A percentile compares a stretch with the other conserved stretches of the same genome.
phyloP scores from a whole-genome alignment of 306 rosid species.

The Gleditsia sinensis region DNA sequence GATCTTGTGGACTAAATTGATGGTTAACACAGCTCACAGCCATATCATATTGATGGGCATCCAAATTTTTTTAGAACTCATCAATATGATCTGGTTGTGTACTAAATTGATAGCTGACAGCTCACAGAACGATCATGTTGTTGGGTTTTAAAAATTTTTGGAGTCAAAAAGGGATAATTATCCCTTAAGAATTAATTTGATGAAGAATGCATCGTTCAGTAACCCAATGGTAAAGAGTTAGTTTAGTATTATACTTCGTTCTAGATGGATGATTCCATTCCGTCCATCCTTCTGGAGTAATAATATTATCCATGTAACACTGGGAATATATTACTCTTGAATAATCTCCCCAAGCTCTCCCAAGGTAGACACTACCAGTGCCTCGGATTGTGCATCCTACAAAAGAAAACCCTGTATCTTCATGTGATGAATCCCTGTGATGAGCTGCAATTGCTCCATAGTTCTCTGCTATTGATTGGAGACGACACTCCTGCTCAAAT shows the following conservation, averaged over 20 bases:
- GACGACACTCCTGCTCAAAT: slow-evolving; percentile 60
- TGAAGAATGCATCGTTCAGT: no score
- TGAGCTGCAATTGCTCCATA: slow-evolving; percentile 95
- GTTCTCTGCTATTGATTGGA: slow-evolving; percentile 58
- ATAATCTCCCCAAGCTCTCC: slow-evolving; percentile 91
- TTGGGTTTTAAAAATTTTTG: no score
- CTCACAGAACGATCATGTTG: no score
- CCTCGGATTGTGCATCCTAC: slow-evolving; percentile 68
- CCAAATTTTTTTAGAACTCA: no score
- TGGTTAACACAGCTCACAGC: no score
- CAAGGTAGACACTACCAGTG: slow-evolving; percentile 64
- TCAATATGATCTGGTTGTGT: no score
- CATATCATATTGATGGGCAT: no score
- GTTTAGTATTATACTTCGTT: slow-evolving; percentile 42
- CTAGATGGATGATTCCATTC: slow-evolving; percentile 76
- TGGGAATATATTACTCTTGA: slow-evolving; percentile 71
- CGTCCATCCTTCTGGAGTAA: slow-evolving; percentile 75
- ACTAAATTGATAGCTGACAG: no score
- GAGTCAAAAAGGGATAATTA: no score
- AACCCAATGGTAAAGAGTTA: no score
- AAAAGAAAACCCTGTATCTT: slow-evolving; percentile 79
- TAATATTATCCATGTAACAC: slow-evolving; percentile 58
- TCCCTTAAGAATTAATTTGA: no score
- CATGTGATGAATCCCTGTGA: slow-evolving; percentile 56
- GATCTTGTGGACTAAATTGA: no score